Base-by-base conservation (phyloP, 306 rosid genomes). In the Prosopis cineraria region DNA sequence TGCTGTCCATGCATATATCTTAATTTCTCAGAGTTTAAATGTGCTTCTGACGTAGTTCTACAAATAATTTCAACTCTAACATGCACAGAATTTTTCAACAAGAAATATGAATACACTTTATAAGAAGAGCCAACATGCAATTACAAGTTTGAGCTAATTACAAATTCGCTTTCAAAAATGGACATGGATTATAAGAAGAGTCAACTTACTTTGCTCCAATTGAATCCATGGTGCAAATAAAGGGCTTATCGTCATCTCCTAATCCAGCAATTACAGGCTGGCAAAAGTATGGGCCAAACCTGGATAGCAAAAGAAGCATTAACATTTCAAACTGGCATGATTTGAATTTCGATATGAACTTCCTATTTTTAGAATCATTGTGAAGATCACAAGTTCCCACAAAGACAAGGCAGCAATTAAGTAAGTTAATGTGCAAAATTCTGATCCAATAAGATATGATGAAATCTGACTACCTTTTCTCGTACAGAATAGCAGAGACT, bases 221-320 rank as follows among this genome's bases (percentile, higher is more conserved):
- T 7, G 93, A 84, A 78, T 96, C 99, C 98, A 91, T 96, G 12
- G 99, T 96, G 86, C 99, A 96, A 70, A 96, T 96, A 85, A 96
- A 96, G 29, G 99, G 98, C 71, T 85, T 90, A 87, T 91, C 90
- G 40, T 80, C 96, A 47, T 93, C 98, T 69, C 96, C 91, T 83
- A 96, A 75, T 31, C 99, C 98, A 81, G 98, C 99, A 86, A 96
- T 96, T 55, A 91, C 98, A 45, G 97, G 99, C 81, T 96, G 99
- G 87, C 91, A 86, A 79, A 96, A 90, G 80, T 96, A 96, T 12
- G 98, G 99, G 79, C 99, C 99, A 66, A 96, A 93, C 90, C 99
- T 96, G 70, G 39, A 75, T 56, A 53, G 37, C 63, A 72, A 53
- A 62, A 66, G 69, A 76, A 16, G 34, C 8, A 76, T 81, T 67